These are phyloP conservation scores for Trichocladium uniseriatum DNA, from an alignment of 495 filamentous ascomycete genomes.

Conservation along the genomic window DNA sequence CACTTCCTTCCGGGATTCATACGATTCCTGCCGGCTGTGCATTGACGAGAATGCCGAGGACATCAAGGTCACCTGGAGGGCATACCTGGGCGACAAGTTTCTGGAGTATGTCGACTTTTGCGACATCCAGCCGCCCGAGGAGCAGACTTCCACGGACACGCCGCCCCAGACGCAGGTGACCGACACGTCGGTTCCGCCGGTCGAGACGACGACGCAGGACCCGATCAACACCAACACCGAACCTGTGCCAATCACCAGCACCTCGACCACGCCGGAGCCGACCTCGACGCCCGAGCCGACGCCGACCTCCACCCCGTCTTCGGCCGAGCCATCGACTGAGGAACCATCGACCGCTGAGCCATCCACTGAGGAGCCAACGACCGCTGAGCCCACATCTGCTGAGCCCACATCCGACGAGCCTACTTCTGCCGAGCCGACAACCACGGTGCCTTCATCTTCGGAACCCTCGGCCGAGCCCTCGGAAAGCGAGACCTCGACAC, in stretches of 20 bases:
- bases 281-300: neutral
- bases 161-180: slow-evolving; percentile 5
- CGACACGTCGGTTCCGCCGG: neutral
- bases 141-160: slow-evolving; percentile 15
- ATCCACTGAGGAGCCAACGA: neutral
- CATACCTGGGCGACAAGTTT: slow-evolving; percentile 19
- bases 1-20: slow-evolving; percentile 33
- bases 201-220: slow-evolving; percentile 19
- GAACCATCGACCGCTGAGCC: neutral
- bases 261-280: slow-evolving; percentile 13
- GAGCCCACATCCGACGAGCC: neutral
- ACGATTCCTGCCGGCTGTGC: slow-evolving; percentile 35
- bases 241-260: slow-evolving; percentile 11
- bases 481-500: too few species aligned
- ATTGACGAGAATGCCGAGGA: slow-evolving; percentile 12
- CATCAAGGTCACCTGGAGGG: slow-evolving; percentile 12
- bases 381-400: too few species aligned
- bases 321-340: neutral
- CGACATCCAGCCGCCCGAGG: slow-evolving; percentile 3
- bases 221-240: slow-evolving; percentile 19
- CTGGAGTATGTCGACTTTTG: slow-evolving; percentile 30
- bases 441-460: too few species aligned
- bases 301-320: neutral
- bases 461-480: too few species aligned
- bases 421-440: neutral